Evolutionary conservation across 306 rosid species (phyloP).

Genomic region (Rosa persica): DNA sequence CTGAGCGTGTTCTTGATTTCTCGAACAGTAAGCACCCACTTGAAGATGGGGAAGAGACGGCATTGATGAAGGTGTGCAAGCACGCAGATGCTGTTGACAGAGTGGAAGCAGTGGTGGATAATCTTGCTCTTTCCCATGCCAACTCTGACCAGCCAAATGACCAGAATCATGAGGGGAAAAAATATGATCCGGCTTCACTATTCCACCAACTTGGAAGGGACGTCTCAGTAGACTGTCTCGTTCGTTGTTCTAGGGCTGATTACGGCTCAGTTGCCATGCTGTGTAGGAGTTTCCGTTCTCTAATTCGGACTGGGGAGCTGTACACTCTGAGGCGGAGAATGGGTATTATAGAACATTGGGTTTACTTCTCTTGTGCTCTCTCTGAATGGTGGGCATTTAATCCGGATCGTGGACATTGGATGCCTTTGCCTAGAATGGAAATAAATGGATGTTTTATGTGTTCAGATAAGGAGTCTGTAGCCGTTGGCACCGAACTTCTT

Average conservation of each 20-base stretch:
- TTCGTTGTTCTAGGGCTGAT: conserved; percentile 63
- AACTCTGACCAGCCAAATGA: neutral
- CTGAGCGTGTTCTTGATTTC: conserved; percentile 33
- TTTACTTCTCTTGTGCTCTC: conserved; percentile 66
- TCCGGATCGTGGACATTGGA: conserved; percentile 52
- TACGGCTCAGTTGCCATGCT: conserved; percentile 56
- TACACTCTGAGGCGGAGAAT: conserved; percentile 46
- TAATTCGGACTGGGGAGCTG: conserved; percentile 54
- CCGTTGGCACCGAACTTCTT: conserved; percentile 76
- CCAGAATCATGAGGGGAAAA: conserved; percentile 27
- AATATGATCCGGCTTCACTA: conserved; percentile 37
- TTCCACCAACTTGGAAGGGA: conserved; percentile 55
- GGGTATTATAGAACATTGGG: conserved; percentile 68
- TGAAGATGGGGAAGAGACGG: conserved; percentile 34
- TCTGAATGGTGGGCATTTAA: conserved; percentile 71
- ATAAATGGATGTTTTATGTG: conserved; percentile 51
- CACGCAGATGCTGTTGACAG: conserved; percentile 24
- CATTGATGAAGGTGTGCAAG: conserved; percentile 5
- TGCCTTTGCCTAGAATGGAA: conserved; percentile 55
- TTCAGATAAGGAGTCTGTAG: conserved; percentile 73
- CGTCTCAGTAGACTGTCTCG: conserved; percentile 48
- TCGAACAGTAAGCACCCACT: conserved; percentile 39
- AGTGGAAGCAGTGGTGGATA: conserved; percentile 16
- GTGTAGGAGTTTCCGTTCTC: conserved; percentile 48
- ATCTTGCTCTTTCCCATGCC: conserved; percentile 17